These are phyloP conservation scores for Chaetomium sp. DNA, from an alignment of 2,329 filamentous ascomycete genomes.

Conservation along the genomic window DNA sequence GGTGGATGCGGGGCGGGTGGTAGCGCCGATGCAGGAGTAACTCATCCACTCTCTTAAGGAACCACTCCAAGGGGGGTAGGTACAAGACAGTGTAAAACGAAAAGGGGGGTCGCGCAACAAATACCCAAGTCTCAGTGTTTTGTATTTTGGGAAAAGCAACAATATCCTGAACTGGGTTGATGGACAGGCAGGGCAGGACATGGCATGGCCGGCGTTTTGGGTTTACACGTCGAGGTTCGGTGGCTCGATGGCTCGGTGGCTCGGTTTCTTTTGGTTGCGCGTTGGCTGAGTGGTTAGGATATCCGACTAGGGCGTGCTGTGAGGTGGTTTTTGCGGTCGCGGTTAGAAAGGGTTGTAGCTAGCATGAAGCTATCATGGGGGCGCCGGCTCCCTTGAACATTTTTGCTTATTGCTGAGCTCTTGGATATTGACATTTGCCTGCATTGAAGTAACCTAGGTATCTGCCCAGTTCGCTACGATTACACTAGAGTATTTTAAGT, in stretches of 20 bases:
- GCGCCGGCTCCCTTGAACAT: not conserved
- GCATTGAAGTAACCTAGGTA: no score
- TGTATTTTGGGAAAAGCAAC: conserved; percentile 1
- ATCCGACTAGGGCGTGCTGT: not conserved
- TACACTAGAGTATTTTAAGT: no score
- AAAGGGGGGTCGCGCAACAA: not conserved
- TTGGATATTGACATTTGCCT: no score
- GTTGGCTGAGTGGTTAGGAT: not conserved
- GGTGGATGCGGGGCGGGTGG: conserved; percentile 60
- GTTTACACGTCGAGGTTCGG: conserved; percentile 1
- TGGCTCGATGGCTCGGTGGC: conserved; percentile 1
- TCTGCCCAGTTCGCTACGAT: no score
- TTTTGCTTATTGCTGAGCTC: not conserved
- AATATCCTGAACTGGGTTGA: conserved; percentile 1
- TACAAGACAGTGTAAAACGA: not conserved
- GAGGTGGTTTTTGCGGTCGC: not conserved
- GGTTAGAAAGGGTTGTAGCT: not conserved
- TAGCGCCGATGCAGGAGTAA: conserved; percentile 39
- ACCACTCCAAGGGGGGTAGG: not conserved
- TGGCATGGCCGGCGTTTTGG: conserved; percentile 16
- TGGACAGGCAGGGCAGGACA: conserved; percentile 6
- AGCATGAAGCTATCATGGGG: not conserved
- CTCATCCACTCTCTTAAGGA: not conserved
- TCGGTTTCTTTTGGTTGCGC: not conserved
- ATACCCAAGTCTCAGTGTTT: not conserved